Base-by-base conservation (phyloP, 345 rosid genomes). In the Pelargonium nanum region DNA sequence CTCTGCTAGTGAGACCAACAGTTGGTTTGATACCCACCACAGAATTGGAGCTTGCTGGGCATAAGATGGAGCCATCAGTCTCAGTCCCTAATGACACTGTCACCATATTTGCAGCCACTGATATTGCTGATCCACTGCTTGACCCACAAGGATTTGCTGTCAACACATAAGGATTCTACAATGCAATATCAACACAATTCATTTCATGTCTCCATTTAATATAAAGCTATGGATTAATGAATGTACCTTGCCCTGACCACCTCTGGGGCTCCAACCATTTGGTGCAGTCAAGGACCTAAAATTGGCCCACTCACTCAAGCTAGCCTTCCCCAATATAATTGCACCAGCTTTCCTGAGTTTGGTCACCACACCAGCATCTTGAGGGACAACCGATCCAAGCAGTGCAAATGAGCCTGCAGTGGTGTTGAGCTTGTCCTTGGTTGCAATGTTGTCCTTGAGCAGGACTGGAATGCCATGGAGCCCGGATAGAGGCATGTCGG, bases 11-110 rank as follows among this genome's bases (percentile, higher is more conserved):
- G 61, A 91, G 86, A 57, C 91, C 93, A 26, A 85, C 85, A 0
- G 77, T 90, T 25, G 93, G 95, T 66, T 87, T 87, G 61, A 87
- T 60, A 26, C 95, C 95, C 0, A 87, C 89, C 0, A 80, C 82
- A 0, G 89, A 90, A 67, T 87, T 85, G 20, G 53, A 56, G 61
- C 72, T 67, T 0, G 97, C 66, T 0, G 95, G 95, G 48, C 75
- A 85, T 3, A 90, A 64, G 32, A 87, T 80, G 28, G 95, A 90
- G 34, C 89, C 95, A 68, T 79, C 75, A 0, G 95, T 87, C 67
- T 87, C 97, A 4, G 91, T 81, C n/a, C 93, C 95, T 0, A 83
- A 20, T 9, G 95, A 69, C 56, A 83, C 83, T 0, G 88, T 70
- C 22, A 30, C 93, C 61, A 59, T 6, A 50, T 61, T 60, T 26